phyloP scores from a whole-genome alignment of 2,329 filamentous ascomycete genomes.

The Neonectria punicea region DNA sequence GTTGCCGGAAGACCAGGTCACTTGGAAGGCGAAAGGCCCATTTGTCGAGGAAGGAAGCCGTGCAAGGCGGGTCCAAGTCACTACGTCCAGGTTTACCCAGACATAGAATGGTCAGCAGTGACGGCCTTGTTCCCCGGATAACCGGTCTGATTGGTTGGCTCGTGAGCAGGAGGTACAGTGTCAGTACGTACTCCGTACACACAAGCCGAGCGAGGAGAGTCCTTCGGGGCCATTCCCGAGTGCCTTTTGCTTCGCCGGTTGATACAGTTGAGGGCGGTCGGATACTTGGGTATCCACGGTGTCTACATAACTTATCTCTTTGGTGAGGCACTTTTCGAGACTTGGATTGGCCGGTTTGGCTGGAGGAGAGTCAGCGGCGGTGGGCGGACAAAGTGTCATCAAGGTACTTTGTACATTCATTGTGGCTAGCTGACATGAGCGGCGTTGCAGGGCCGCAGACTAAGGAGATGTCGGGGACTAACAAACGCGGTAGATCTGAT shows the following conservation, averaged over 20 bases:
- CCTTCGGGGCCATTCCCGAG: background rate
- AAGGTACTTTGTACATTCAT: background rate
- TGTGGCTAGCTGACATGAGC: background rate
- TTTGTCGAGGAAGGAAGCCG: conserved; percentile 11
- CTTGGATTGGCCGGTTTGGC: background rate
- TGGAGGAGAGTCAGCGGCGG: background rate
- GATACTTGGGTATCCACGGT: conserved; percentile 7
- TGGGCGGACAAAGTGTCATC: conserved; percentile 1
- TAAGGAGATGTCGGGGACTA: background rate
- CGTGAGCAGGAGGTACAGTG: background rate
- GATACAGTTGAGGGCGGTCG: conserved; percentile 5
- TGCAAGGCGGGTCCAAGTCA: conserved; percentile 21
- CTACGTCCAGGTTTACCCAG: background rate
- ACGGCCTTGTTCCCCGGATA: conserved; percentile 1
- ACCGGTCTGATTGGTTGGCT: conserved; percentile 11
- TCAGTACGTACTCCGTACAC: background rate
- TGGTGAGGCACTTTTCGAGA: conserved; percentile 14
- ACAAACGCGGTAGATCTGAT: conserved; percentile 23
- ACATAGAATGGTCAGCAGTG: conserved; percentile 2
- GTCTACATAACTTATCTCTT: conserved; percentile 3
- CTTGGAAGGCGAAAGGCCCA: background rate
- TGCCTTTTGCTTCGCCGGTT: background rate
- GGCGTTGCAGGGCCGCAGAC: background rate
- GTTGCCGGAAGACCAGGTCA: conserved; percentile 1
- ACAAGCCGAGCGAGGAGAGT: background rate